A percentile compares a stretch with the other conserved stretches of the same genome.
Conservation (phyloP, 2,329 filamentous ascomycete species). For the Didymella keratinophila region DNA sequence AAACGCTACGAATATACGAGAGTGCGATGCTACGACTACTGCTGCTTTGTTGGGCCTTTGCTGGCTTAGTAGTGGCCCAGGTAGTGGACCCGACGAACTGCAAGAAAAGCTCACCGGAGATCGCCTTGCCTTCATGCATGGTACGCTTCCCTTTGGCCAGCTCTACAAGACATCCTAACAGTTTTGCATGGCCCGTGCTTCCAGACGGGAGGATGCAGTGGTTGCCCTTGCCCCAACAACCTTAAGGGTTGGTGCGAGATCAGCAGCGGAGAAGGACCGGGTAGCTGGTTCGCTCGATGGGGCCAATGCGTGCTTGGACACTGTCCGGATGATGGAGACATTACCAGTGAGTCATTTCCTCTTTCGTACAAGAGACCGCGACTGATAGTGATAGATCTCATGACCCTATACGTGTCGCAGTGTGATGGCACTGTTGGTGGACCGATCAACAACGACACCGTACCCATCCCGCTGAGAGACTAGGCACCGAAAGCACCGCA, state of each 20-base stretch:
- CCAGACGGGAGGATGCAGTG: not conserved
- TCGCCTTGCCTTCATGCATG: conserved; percentile 9
- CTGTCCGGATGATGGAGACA: conserved; percentile 7
- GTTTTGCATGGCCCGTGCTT: not conserved
- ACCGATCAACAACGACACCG: conserved; percentile 6
- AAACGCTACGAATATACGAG: not conserved
- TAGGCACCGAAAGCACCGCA: not conserved
- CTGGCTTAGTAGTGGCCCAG: not conserved
- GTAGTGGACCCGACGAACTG: not conserved
- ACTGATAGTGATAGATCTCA: conserved; percentile 2
- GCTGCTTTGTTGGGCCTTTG: not conserved
- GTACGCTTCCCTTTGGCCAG: not conserved
- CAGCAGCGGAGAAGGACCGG: conserved; percentile 1
- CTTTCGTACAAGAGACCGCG: no score
- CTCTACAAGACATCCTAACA: no score
- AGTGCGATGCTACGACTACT: not conserved
- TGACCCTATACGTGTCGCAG: conserved; percentile 1
- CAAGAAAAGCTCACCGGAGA: not conserved
- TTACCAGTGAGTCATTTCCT: not conserved
- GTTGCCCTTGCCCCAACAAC: conserved; percentile 4
- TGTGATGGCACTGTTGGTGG: conserved; percentile 6
- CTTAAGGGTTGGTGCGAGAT: conserved; percentile 11
- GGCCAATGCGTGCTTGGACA: not conserved
- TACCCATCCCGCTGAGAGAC: not conserved
- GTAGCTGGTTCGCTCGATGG: conserved; percentile 4